Evolutionary conservation across 345 rosid species (phyloP).

Genomic region (Aurinia saxatilis): DNA sequence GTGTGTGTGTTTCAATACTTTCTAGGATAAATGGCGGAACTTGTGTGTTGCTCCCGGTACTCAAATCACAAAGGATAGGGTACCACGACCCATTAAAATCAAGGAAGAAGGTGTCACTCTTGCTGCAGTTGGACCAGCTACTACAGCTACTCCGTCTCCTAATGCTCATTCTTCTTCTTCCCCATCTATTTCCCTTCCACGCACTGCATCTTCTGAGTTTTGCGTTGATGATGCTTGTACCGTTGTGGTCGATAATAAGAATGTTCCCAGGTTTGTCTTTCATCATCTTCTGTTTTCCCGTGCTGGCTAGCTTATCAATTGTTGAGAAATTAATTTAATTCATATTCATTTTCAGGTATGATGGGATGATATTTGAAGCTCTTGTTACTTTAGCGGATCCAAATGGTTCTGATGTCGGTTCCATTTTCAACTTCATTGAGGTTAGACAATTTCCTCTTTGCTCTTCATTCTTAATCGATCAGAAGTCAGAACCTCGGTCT

Average conservation of each 20-base stretch:
- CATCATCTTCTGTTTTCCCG: not conserved
- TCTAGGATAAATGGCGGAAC: slow-evolving; percentile 93
- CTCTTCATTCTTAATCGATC: not conserved
- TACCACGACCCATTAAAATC: slow-evolving; percentile 39
- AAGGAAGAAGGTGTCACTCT: slow-evolving; percentile 29
- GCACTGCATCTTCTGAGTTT: slow-evolving; percentile 20
- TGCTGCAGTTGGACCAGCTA: not conserved
- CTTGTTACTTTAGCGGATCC: slow-evolving; percentile 49
- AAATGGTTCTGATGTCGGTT: slow-evolving; percentile 54
- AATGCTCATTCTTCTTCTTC: not conserved
- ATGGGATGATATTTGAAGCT: slow-evolving; percentile 78
- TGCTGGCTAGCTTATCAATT: not conserved
- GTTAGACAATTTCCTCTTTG: slow-evolving; percentile 26
- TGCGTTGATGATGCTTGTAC: slow-evolving; percentile 3
- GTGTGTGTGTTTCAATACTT: not conserved
- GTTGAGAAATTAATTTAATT: not conserved
- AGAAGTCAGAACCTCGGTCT: not conserved
- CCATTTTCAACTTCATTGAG: slow-evolving; percentile 63
- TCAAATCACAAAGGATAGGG: slow-evolving; percentile 51
- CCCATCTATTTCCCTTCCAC: not conserved
- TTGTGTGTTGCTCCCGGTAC: slow-evolving; percentile 41
- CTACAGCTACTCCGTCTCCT: not conserved
- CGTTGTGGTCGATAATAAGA: slow-evolving; percentile 20
- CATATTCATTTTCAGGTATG: slow-evolving; percentile 37
- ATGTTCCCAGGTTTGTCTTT: slow-evolving; percentile 22